Conservation (phyloP, 139 green algal genomes). For the Auxenochlorella pyrenoidosa region DNA sequence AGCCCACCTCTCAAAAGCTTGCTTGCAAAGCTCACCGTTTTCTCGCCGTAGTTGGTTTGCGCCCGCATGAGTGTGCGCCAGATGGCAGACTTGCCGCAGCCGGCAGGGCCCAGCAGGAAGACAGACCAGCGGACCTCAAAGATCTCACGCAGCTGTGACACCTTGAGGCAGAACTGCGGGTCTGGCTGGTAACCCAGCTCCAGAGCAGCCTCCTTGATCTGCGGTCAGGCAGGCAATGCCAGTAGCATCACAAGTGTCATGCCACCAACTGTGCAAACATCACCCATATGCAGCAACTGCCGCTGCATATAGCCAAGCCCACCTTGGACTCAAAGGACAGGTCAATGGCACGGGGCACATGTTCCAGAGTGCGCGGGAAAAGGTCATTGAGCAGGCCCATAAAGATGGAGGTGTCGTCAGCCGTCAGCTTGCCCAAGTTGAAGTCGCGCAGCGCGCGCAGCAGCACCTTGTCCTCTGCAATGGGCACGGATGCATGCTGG, state of each 20-base stretch:
- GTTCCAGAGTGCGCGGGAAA: conserved; percentile 88
- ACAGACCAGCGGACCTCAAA: conserved; percentile 93
- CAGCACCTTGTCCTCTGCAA: conserved; percentile 66
- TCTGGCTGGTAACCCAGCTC: conserved; percentile 91
- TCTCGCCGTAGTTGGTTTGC: conserved; percentile 78
- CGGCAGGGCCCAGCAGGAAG: conserved; percentile 91
- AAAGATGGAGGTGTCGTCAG: conserved; percentile 92
- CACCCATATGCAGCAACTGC: too few relatives aligned
- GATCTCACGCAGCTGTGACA: conserved; percentile 82
- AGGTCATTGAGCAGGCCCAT: conserved; percentile 94
- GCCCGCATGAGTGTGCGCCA: conserved; percentile 90
- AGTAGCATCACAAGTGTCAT: neutral
- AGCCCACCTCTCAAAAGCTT: neutral
- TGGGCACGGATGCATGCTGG: too few relatives aligned
- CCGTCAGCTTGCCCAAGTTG: conserved; percentile 94
- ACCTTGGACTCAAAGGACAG: conserved; percentile 81
- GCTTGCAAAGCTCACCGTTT: conserved; percentile 57
- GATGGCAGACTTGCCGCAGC: conserved; percentile 93
- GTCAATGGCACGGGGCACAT: conserved; percentile 84
- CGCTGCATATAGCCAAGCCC: neutral
- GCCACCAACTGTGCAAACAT: too few relatives aligned
- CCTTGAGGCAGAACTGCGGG: conserved; percentile 90
- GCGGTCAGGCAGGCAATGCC: neutral
- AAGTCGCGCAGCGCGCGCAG: conserved; percentile 94
- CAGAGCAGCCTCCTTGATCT: conserved; percentile 74